A percentile compares a stretch with the other conserved stretches of the same genome.
Conservation (phyloP, 139 green algal genomes). For the Choricystis sp. region DNA sequence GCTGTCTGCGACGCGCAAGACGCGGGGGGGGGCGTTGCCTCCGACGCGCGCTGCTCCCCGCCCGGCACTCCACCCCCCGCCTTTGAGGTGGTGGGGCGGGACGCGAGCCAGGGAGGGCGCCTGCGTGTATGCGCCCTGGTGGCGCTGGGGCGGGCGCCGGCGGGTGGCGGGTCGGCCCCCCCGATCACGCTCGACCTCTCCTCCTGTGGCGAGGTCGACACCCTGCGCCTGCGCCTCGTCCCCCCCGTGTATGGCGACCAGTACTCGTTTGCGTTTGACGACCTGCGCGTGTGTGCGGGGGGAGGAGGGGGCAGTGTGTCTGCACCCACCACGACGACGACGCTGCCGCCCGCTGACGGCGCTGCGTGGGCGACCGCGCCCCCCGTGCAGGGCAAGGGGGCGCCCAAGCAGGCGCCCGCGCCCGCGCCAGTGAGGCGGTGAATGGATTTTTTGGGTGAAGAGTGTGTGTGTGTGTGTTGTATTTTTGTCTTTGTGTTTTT, state of each 20-base stretch:
- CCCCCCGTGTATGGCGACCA: not conserved
- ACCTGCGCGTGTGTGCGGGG: not conserved
- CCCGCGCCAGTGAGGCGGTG: too few species aligned
- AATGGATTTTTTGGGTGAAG: too few species aligned
- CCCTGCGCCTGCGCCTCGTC: not conserved
- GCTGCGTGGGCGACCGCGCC: too few species aligned
- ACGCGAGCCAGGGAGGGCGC: not conserved
- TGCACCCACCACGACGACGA: too few species aligned
- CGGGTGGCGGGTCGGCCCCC: not conserved
- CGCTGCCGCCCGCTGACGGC: too few species aligned
- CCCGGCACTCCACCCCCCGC: too few species aligned
- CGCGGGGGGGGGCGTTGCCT: not conserved
- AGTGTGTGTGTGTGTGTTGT: too few species aligned
- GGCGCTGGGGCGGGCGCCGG: not conserved
- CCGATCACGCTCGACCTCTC: not conserved
- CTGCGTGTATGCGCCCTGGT: not conserved
- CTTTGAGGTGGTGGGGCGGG: not conserved
- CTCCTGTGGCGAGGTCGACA: not conserved
- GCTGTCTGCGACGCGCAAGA: not conserved
- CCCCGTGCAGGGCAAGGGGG: too few species aligned
- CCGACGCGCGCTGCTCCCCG: not conserved
- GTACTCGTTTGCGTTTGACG: not conserved
- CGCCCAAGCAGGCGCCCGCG: too few species aligned
- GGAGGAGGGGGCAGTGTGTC: too few species aligned
- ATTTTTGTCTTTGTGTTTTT: too few species aligned